Conservation (phyloP, 306 rosid species). For the Argentina anserina region DNA sequence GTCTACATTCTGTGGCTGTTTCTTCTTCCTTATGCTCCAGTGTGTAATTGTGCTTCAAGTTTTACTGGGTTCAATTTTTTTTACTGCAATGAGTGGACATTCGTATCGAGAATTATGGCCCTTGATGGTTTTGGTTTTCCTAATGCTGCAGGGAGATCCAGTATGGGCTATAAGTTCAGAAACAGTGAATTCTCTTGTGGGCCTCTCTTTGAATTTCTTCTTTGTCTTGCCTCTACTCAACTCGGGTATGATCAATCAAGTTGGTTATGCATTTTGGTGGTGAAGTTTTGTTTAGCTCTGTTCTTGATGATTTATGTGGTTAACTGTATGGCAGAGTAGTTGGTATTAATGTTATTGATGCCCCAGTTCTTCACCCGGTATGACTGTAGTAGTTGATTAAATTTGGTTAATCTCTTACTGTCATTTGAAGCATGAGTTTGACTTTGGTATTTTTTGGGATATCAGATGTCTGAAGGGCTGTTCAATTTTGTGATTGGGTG, state of each 20-base stretch:
- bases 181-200: constrained; percentile 64
- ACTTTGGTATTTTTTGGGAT: constrained; percentile 16
- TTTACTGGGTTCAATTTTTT: not conserved
- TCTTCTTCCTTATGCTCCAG: constrained; percentile 84
- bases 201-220: constrained; percentile 85
- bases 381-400: constrained; percentile 18
- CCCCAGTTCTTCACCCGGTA: constrained; percentile 95
- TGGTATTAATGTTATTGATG: constrained; percentile 62
- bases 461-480: constrained; percentile 83
- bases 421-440: not conserved
- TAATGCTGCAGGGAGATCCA: constrained; percentile 74
- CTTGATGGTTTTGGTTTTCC: constrained; percentile 16
- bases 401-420: not conserved
- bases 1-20: constrained; percentile 78
- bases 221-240: constrained; percentile 69
- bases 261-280: constrained; percentile 4
- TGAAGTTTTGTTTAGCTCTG: not conserved
- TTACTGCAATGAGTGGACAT: not conserved
- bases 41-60: not conserved
- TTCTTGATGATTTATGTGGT: constrained; percentile 33
- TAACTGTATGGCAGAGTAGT: constrained; percentile 66
- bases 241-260: constrained; percentile 51
- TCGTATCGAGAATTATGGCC: not conserved
- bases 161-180: constrained; percentile 88
- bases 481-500: constrained; percentile 93